Percentiles rank a stretch among this genome's conserved stretches.
Evolutionary conservation across 495 filamentous ascomycete genomes (phyloP).

Genomic region (Hypoxylon fragiforme): DNA sequence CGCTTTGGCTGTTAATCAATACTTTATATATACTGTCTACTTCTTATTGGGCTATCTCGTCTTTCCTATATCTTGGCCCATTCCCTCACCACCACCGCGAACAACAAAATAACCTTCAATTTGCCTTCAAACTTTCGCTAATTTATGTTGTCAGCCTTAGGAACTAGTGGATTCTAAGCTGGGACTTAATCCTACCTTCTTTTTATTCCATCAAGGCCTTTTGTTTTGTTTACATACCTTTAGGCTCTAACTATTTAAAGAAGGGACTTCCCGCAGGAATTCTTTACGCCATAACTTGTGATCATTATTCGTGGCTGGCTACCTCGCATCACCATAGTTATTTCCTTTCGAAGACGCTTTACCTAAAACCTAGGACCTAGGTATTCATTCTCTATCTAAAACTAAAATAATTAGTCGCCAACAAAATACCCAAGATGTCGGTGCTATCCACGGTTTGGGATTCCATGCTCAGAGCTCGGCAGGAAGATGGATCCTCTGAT

Average conservation of each 20-base stretch:
- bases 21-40: constrained; percentile 2
- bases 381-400: not conserved
- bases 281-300: not conserved
- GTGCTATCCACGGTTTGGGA: constrained; percentile 9
- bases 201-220: not conserved
- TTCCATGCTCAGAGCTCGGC: constrained; percentile 6
- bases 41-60: constrained; percentile 4
- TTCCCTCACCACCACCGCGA: not conserved
- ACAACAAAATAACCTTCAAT: constrained; percentile 1
- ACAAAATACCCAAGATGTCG: constrained; percentile 16
- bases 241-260: no score
- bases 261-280: not conserved
- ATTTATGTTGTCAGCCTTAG: constrained; percentile 14
- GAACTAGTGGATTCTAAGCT: not conserved
- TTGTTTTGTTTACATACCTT: constrained; percentile 6
- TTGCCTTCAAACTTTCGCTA: constrained; percentile 12
- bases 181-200: constrained; percentile 1
- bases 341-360: not conserved
- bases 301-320: not conserved
- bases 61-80: constrained; percentile 5
- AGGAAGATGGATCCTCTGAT: constrained; percentile 22
- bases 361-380: not conserved
- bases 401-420: not conserved
- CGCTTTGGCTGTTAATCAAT: no score
- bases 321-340: not conserved